These are phyloP conservation scores for Lachnellula hyalina DNA, from an alignment of 2,329 filamentous ascomycete species.

Conservation along the genomic window DNA sequence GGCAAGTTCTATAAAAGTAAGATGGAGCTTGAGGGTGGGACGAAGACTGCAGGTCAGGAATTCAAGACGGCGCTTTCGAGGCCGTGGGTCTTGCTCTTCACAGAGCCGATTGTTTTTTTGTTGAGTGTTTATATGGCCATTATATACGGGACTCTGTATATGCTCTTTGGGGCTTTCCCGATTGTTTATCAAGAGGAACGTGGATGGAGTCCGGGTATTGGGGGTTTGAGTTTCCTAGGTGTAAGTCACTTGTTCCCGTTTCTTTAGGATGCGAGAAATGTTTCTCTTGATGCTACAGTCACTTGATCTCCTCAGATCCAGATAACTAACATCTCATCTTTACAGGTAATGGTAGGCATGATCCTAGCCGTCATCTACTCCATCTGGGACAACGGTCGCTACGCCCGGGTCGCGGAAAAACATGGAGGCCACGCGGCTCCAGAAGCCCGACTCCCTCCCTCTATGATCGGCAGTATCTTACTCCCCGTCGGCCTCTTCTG, in stretches of 20 bases:
- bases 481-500: conserved; percentile 62
- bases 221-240: conserved; percentile 63
- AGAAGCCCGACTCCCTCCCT: conserved; percentile 59
- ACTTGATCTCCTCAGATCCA: not conserved
- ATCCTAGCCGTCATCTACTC: conserved; percentile 51
- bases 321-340: not conserved
- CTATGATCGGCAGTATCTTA: conserved; percentile 55
- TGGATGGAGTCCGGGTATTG: conserved; percentile 54
- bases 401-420: conserved; percentile 34
- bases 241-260: conserved; percentile 38
- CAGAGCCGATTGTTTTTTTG: conserved; percentile 79
- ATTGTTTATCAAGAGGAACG: conserved; percentile 60
- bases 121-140: conserved; percentile 57
- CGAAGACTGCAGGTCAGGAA: conserved; percentile 47
- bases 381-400: conserved; percentile 51
- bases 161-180: conserved; percentile 56
- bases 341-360: conserved; percentile 49
- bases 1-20: conserved; percentile 64
- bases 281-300: not conserved
- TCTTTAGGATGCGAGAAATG: not conserved
- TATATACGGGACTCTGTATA: conserved; percentile 49
- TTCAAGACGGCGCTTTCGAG: conserved; percentile 81
- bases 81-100: conserved; percentile 78
- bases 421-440: conserved; percentile 52
- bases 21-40: conserved; percentile 59